phyloP scores from a whole-genome alignment of 192 early-diverging fungal species.

The Backusella liffmaniae region DNA sequence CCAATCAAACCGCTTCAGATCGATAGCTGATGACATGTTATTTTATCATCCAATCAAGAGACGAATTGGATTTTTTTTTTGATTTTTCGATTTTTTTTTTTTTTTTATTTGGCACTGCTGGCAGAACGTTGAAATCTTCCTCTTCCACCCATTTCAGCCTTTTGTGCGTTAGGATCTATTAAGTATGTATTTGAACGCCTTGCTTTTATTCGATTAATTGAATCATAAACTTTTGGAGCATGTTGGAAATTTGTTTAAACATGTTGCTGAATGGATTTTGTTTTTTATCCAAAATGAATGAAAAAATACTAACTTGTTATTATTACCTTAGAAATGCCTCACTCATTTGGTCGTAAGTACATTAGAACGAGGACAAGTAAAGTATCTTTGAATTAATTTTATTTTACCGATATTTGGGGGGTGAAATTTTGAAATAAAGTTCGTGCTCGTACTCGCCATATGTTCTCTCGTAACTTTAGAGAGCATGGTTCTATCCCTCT shows the following conservation, averaged over 20 bases:
- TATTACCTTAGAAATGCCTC: conserved; percentile 21
- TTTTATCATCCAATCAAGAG: not conserved
- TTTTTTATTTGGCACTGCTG: not conserved
- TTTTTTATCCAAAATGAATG: not conserved
- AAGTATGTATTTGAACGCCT: not conserved
- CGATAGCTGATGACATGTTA: not conserved
- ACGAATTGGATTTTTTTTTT: not conserved
- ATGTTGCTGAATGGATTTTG: not conserved
- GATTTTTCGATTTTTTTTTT: not conserved
- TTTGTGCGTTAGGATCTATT: conserved; percentile 7
- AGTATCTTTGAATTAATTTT: not conserved
- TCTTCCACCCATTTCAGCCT: conserved; percentile 6
- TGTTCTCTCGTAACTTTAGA: conserved; percentile 97
- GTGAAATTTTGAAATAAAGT: conserved; percentile 34
- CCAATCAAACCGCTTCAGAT: not conserved
- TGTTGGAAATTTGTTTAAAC: not conserved
- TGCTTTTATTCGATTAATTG: not conserved
- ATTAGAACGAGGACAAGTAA: not conserved
- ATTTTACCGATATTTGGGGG: too few relatives aligned
- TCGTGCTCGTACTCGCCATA: conserved; percentile 96
- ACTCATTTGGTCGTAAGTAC: conserved; percentile 39
- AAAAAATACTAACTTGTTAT: not conserved
- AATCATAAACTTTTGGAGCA: not conserved
- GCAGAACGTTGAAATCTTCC: not conserved
- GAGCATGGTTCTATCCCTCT: conserved; percentile 89